Base-by-base conservation (phyloP, 108 stramenopile species). In the Schizochytrium sp. region DNA sequence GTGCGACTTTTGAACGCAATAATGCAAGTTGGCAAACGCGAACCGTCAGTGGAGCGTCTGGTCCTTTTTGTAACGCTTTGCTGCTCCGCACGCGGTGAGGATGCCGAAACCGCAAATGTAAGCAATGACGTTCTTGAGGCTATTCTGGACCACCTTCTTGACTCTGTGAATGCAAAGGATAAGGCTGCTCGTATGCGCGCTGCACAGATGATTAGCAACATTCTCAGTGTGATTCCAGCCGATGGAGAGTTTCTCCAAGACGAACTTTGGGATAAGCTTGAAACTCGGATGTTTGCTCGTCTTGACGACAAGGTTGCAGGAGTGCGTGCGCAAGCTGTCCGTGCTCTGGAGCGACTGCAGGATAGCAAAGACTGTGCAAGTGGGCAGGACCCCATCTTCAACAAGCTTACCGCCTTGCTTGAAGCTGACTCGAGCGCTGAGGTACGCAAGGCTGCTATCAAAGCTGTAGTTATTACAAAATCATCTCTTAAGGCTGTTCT, bases 361-460 rank as follows among this genome's bases (percentile, higher is more conserved):
- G 76, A 83, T 40, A 55, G 50, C 53, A 8, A 83, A 28, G 50
- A n/a, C 17, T 83, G 76, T 28, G 76, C 76, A 10, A 0, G 5
- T 10, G 76, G 53, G 5, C 28, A 49, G 28, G 76, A 83, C 28
- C 47, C 53, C 1, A 55, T 83, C 76, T 83, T 47, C 76, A 42
- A 5, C 47, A 55, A 55, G 53, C 76, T 83, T 28, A 55, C 47
- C 50, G 47, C 47, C 1, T 55, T 83, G 3, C 10, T 83, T n/a
- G 76, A 49, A 38, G 8, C 76, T 38, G 76, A 83, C 28, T 83
- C 76, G 76, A 83, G 76, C 76, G 76, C 76, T n/a, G 76, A 83
- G 76, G 76, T 83, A 1, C 47, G 76, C 50, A 49, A 55, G 76
- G 76, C 76, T 5, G 47, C 45, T 5, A 2, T 55, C 13, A n/a